Percentiles rank a stretch among this genome's conserved stretches.
phyloP scores from a whole-genome alignment of 768 basidiomycete species.

The Lentinula sp. region DNA sequence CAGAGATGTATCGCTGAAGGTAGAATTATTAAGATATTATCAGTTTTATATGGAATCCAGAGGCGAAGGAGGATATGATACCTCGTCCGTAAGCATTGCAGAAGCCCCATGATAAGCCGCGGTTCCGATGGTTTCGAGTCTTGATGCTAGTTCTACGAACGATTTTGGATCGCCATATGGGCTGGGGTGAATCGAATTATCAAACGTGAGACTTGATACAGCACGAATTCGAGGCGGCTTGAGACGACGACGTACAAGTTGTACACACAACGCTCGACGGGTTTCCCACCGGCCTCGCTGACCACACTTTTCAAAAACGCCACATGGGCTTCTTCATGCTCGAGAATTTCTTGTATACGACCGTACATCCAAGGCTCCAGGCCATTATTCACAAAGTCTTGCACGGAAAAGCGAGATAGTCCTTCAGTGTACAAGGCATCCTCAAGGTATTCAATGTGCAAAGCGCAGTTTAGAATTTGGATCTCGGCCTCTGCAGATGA shows the following conservation, averaged over 20 bases:
- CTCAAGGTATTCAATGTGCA: constrained; percentile 44
- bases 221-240: not conserved
- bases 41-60: constrained; percentile 9
- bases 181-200: constrained; percentile 16
- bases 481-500: constrained; percentile 13
- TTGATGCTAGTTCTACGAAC: constrained; percentile 44
- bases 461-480: constrained; percentile 37
- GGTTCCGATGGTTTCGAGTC: constrained; percentile 46
- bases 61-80: constrained; percentile 20
- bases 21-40: not conserved
- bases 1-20: constrained; percentile 27
- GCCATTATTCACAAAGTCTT: constrained; percentile 41
- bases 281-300: constrained; percentile 28
- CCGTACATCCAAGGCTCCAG: constrained; percentile 43
- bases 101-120: constrained; percentile 46
- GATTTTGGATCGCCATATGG: constrained; percentile 37
- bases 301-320: constrained; percentile 42
- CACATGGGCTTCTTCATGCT: constrained; percentile 54
- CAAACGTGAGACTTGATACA: not conserved
- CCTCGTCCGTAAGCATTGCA: constrained; percentile 35
- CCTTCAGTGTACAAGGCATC: constrained; percentile 36
- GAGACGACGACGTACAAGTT: constrained; percentile 35
- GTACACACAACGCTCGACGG: constrained; percentile 55
- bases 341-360: constrained; percentile 44
- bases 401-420: constrained; percentile 37